Evolutionary conservation across 2,329 filamentous ascomycete species (phyloP).

Genomic region (Beauveria caledonica): DNA sequence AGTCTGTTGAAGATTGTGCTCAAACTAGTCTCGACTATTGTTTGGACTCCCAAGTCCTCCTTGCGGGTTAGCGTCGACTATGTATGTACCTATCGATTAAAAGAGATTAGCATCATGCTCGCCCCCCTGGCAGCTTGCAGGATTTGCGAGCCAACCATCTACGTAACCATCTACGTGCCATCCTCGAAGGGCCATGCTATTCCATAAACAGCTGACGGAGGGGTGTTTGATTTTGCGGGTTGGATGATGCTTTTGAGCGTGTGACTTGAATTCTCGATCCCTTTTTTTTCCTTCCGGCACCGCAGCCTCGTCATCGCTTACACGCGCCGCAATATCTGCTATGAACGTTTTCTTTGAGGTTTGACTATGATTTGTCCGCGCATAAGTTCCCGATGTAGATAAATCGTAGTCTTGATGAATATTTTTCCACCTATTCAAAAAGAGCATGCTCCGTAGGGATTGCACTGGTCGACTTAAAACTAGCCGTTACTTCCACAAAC

Average conservation of each 20-base stretch:
- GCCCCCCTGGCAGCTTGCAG: slow-evolving; percentile 5
- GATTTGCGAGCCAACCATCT: not conserved
- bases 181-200: not conserved
- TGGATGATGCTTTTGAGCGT: not conserved
- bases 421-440: not conserved
- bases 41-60: not conserved
- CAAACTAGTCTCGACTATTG: not conserved
- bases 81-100: no score
- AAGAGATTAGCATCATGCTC: not conserved
- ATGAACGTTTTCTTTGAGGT: not conserved
- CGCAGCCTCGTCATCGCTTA: not conserved
- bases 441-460: no score
- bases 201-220: not conserved
- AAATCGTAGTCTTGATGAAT: not conserved
- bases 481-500: no score
- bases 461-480: no score
- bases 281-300: not conserved
- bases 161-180: no score
- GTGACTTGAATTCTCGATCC: not conserved
- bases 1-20: not conserved
- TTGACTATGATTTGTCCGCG: not conserved
- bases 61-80: not conserved
- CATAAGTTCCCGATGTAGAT: not conserved
- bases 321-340: not conserved
- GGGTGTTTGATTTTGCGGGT: not conserved